Conservation (phyloP, 352 stramenopile genomes). For the Peronosclerospora sorghi region DNA sequence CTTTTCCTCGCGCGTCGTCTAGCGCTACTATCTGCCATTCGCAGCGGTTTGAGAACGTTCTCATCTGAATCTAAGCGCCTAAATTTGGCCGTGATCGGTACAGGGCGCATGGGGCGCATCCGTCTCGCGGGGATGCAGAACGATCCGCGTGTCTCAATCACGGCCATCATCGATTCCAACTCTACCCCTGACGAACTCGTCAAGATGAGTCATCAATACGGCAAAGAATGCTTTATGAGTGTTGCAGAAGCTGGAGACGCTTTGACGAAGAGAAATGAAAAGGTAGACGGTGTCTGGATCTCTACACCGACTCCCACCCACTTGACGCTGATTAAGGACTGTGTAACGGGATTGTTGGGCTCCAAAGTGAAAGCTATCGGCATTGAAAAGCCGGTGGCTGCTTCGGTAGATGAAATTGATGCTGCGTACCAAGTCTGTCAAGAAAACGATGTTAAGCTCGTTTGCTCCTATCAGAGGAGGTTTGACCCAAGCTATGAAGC, state of each 20-base stretch:
- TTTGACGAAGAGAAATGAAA: slow-evolving; percentile 8
- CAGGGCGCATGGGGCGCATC: slow-evolving; percentile 69
- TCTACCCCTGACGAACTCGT: slow-evolving; percentile 5
- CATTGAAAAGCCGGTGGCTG: slow-evolving; percentile 67
- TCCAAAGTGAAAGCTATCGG: slow-evolving; percentile 34
- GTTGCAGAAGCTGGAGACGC: slow-evolving; percentile 19
- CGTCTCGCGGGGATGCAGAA: slow-evolving; percentile 46
- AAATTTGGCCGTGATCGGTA: slow-evolving; percentile 56
- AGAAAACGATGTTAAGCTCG: slow-evolving; percentile 46
- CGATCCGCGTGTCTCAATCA: slow-evolving; percentile 39
- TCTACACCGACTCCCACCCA: slow-evolving; percentile 67
- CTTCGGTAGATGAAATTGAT: slow-evolving; percentile 48
- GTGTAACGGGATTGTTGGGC: slow-evolving; percentile 9
- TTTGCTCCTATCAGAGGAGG: slow-evolving; percentile 87
- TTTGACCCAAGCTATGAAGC: slow-evolving; percentile 86
- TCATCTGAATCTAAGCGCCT: slow-evolving; percentile 10
- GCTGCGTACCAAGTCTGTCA: slow-evolving; percentile 40
- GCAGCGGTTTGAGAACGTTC: slow-evolving; percentile 2
- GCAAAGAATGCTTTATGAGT: slow-evolving; percentile 25
- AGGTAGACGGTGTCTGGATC: slow-evolving; percentile 57
- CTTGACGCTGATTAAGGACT: slow-evolving; percentile 35
- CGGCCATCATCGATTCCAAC: slow-evolving; percentile 50
- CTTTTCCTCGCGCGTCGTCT: slow-evolving; percentile 3
- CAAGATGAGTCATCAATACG: slow-evolving; percentile 34
- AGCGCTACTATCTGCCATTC: slow-evolving; percentile 1